Conservation (phyloP, 2,329 filamentous ascomycete genomes). For the Colletotrichum destructivum region DNA sequence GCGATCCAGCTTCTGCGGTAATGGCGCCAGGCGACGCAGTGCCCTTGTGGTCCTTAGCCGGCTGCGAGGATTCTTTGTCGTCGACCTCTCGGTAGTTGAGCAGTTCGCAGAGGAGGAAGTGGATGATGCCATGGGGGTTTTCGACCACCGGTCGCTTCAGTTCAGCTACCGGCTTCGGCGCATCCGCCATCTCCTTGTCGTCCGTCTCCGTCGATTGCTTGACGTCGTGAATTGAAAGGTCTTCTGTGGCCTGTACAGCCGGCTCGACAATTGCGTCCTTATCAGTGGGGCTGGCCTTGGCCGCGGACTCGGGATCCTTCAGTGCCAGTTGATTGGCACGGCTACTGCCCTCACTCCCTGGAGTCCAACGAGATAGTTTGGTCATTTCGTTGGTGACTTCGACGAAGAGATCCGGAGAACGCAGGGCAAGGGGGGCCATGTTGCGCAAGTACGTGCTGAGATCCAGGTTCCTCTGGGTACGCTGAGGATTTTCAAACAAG, state of each 20-base stretch:
- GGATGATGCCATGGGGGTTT: constrained; percentile 93
- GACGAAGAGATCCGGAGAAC: constrained; percentile 88
- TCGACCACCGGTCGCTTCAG: constrained; percentile 88
- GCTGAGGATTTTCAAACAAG: constrained; percentile 75
- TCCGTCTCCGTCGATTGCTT: constrained; percentile 72
- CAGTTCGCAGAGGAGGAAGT: constrained; percentile 93
- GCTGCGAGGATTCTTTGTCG: constrained; percentile 76
- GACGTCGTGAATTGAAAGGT: constrained; percentile 65
- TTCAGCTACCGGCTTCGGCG: constrained; percentile 75
- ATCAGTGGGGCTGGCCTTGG: constrained; percentile 37
- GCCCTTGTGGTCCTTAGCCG: constrained; percentile 59
- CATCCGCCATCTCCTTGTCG: constrained; percentile 75
- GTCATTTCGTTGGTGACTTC: constrained; percentile 89
- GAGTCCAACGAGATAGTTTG: constrained; percentile 76
- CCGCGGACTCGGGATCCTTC: constrained; percentile 53
- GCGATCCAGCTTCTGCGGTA: constrained; percentile 17
- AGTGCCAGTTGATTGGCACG: constrained; percentile 57
- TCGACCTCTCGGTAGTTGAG: constrained; percentile 94
- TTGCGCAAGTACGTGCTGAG: constrained; percentile 81
- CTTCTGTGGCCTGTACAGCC: constrained; percentile 62
- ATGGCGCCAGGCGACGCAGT: constrained; percentile 49
- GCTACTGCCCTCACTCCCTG: constrained; percentile 52
- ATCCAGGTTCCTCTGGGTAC: constrained; percentile 73
- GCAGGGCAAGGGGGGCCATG: constrained; percentile 84
- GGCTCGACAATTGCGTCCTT: constrained; percentile 55